These are phyloP conservation scores for Daucus carota DNA, from an alignment of 129 eudicot genomes.

Conservation along the genomic window DH1_v3.0 NC_030386.2:30249501-30250000, in stretches of 20 bases:
- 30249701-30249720: conserved; percentile 68
- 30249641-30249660: conserved; percentile 91
- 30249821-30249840: not conserved
- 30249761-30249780: conserved; percentile 87
- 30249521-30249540: conserved; percentile 55
- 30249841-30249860: not conserved
- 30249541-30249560: conserved; percentile 50
- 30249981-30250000: too few relatives aligned
- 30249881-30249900: not conserved
- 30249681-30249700: conserved; percentile 29
- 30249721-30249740: conserved; percentile 92
- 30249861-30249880: not conserved
- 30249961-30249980: too few relatives aligned
- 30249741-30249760: conserved; percentile 79
- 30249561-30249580: conserved; percentile 46
- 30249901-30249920: too few relatives aligned
- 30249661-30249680: conserved; percentile 64
- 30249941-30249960: too few relatives aligned
- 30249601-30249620: conserved; percentile 89
- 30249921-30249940: too few relatives aligned
- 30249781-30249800: not conserved
- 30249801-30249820: not conserved
- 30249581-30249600: conserved; percentile 67
- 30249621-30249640: conserved; percentile 76
- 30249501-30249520: conserved; percentile 82